Evolutionary conservation across 164 flowering plant genomes (phyloP).

Genomic region (Liquidambar formosana): DNA sequence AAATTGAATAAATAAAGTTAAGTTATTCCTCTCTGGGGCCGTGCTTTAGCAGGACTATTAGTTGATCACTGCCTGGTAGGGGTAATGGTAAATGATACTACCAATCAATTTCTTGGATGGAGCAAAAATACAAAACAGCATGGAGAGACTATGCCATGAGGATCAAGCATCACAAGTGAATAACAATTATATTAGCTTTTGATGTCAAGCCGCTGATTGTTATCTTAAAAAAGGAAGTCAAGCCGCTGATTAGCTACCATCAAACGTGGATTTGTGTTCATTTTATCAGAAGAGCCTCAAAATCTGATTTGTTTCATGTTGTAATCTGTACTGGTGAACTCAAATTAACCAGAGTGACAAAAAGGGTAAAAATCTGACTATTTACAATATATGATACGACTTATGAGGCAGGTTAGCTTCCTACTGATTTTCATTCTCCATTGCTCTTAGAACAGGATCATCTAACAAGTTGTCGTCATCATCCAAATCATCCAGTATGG

Average conservation of each 20-base stretch:
- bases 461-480: constrained; percentile 40
- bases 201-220: background rate
- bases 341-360: background rate
- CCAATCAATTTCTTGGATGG: background rate
- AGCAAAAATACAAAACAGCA: background rate
- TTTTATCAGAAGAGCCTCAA: background rate
- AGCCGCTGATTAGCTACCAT: background rate
- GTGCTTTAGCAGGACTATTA: too few species aligned
- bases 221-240: too few species aligned
- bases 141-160: background rate
- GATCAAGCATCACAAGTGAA: background rate
- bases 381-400: constrained; percentile 12
- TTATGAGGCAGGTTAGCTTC: background rate
- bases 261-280: background rate
- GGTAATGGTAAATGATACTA: too few species aligned
- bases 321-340: background rate
- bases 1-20: too few species aligned
- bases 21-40: too few species aligned
- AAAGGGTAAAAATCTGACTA: constrained; percentile 1
- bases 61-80: too few species aligned
- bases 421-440: constrained; percentile 35
- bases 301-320: background rate
- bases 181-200: background rate
- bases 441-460: constrained; percentile 35
- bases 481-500: constrained; percentile 55